phyloP scores from a whole-genome alignment of 352 stramenopile genomes.

The Aphanomyces invadans region DNA sequence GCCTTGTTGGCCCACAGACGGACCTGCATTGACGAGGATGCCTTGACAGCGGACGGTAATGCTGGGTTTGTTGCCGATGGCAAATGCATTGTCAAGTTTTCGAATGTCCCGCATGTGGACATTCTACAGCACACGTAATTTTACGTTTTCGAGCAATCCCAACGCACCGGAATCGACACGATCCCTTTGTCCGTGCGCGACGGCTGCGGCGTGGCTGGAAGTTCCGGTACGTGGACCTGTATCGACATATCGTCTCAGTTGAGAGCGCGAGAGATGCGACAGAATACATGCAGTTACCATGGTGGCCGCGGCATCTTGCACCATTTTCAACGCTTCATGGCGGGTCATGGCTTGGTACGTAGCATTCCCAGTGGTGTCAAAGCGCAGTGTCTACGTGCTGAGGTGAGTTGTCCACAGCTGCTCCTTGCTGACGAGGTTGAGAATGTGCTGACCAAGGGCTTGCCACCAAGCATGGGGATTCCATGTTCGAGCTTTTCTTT shows the following conservation, averaged over 20 bases:
- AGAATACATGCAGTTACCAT: not conserved
- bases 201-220: not conserved
- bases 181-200: conserved; percentile 5
- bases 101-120: conserved; percentile 73
- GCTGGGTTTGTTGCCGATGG: conserved; percentile 59
- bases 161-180: conserved; percentile 11
- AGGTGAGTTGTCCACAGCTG: no score
- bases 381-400: conserved; percentile 31
- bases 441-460: conserved; percentile 11
- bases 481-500: conserved; percentile 3
- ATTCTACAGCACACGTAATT: conserved; percentile 29
- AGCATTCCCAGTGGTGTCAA: conserved; percentile 42
- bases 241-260: no score
- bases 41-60: conserved; percentile 67
- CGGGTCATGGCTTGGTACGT: conserved; percentile 48
- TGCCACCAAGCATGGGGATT: conserved; percentile 13
- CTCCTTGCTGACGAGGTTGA: not conserved
- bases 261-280: no score
- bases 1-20: no score
- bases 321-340: conserved; percentile 46
- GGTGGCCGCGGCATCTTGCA: conserved; percentile 40
- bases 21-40: conserved; percentile 72
- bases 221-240: no score
- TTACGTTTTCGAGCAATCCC: not conserved
- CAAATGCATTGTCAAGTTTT: conserved; percentile 65